These are phyloP conservation scores for Lentinula novae-zelandiae DNA, from an alignment of 1,284 basidiomycete genomes.

Conservation along the genomic window DNA sequence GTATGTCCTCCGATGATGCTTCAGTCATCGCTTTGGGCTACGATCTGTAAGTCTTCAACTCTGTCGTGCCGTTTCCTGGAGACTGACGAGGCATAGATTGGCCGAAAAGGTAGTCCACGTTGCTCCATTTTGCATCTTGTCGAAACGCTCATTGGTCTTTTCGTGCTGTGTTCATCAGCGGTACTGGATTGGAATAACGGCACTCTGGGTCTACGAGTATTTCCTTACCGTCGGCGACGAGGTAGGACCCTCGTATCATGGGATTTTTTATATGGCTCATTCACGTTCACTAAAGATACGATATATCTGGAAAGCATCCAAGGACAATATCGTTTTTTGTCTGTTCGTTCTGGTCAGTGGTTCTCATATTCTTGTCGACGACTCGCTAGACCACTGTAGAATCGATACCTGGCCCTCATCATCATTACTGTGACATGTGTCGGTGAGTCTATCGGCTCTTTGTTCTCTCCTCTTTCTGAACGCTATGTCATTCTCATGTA, in stretches of 20 bases:
- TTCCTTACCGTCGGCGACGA: conserved; percentile 11
- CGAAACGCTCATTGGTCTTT: background rate
- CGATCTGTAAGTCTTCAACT: background rate
- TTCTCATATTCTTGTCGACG: background rate
- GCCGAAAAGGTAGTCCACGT: background rate
- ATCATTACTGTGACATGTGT: conserved; percentile 1
- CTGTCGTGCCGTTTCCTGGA: background rate
- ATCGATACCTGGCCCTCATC: conserved; percentile 4
- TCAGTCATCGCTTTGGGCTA: background rate
- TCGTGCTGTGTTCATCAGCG: background rate
- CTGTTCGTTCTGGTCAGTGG: conserved; percentile 1
- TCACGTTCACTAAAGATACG: background rate
- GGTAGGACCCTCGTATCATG: conserved; percentile 1
- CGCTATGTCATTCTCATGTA: background rate
- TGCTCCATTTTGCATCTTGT: background rate
- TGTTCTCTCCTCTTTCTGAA: too few relatives aligned
- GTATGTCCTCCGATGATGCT: background rate
- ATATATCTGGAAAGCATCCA: conserved; percentile 10
- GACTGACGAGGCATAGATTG: background rate
- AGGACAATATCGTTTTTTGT: conserved; percentile 5
- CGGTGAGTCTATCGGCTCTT: background rate
- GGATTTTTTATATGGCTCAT: too few relatives aligned
- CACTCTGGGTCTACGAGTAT: conserved; percentile 14
- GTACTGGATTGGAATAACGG: conserved; percentile 12
- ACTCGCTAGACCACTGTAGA: background rate